Conservation (phyloP, 2,329 filamentous ascomycete species). For the Colletotrichum magnum region DNA sequence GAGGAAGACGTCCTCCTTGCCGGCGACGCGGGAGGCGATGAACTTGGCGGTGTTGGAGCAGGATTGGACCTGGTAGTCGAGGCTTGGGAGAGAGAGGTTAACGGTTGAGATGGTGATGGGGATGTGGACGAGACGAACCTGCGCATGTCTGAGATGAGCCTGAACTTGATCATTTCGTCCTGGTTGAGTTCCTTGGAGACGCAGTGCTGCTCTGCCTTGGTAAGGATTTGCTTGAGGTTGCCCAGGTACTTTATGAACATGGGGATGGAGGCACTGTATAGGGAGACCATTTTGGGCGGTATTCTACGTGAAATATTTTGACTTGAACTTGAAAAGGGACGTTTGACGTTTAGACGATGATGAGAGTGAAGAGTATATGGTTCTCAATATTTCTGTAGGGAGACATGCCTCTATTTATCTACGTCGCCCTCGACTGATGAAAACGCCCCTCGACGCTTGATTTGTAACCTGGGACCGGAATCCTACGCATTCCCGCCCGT, state of each 20-base stretch:
- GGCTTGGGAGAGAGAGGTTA: conserved; percentile 19
- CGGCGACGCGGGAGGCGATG: conserved; percentile 39
- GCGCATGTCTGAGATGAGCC: conserved; percentile 43
- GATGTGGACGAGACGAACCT: conserved; percentile 30
- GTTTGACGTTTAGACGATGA: not conserved
- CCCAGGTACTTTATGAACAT: conserved; percentile 48
- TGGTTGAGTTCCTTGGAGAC: conserved; percentile 24
- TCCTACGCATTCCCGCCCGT: too few species aligned
- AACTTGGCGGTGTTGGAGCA: conserved; percentile 44
- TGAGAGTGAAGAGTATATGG: not conserved
- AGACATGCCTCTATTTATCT: not conserved
- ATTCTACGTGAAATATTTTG: rapidly evolving
- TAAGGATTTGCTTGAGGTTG: conserved; percentile 44
- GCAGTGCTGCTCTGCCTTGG: conserved; percentile 35
- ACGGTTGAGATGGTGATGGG: not conserved
- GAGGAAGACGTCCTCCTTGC: conserved; percentile 30
- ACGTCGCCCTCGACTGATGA: not conserved
- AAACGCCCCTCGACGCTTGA: not conserved
- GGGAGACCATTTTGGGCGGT: conserved; percentile 30
- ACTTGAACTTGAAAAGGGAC: not conserved
- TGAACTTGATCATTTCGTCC: conserved; percentile 42
- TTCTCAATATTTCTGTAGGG: not conserved
- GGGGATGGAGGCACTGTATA: conserved; percentile 41
- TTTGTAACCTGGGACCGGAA: too few species aligned
- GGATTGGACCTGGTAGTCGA: conserved; percentile 43